Conservation (phyloP, 2,329 filamentous ascomycete genomes). For the Apiospora hydei region DNA sequence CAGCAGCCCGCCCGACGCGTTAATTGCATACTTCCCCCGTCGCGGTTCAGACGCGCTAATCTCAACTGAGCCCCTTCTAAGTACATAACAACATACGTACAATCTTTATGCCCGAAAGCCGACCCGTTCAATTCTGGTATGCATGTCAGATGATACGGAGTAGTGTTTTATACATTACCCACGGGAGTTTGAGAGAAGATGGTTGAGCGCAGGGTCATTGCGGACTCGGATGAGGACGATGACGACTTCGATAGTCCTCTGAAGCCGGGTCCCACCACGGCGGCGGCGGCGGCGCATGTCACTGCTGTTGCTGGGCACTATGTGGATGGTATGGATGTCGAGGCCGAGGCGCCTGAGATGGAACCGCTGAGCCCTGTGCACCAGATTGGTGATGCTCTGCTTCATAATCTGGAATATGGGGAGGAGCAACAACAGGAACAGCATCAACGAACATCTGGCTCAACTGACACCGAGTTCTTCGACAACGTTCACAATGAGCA, state of each 20-base stretch:
- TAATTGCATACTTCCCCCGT: slow-evolving; percentile 1
- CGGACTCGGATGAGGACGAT: slow-evolving; percentile 45
- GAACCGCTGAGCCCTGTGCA: slow-evolving; percentile 39
- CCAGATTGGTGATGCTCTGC: slow-evolving; percentile 22
- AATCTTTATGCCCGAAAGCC: not conserved
- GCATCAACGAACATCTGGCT: slow-evolving; percentile 33
- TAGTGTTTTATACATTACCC: no score
- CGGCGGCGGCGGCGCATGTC: slow-evolving; percentile 13
- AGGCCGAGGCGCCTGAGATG: slow-evolving; percentile 35
- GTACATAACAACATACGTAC: not conserved
- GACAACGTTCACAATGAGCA: slow-evolving; percentile 37
- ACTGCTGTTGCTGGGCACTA: slow-evolving; percentile 29
- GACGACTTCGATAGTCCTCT: slow-evolving; percentile 26
- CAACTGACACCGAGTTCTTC: slow-evolving; percentile 41
- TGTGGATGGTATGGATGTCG: not conserved
- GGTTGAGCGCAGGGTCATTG: slow-evolving; percentile 40
- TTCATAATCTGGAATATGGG: not conserved
- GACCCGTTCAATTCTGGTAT: slow-evolving; percentile 2
- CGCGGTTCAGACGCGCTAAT: slow-evolving; percentile 4
- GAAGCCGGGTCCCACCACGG: not conserved
- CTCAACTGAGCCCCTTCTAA: slow-evolving; percentile 7
- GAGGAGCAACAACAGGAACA: slow-evolving; percentile 25
- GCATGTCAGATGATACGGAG: not conserved
- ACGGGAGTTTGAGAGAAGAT: slow-evolving; percentile 30
- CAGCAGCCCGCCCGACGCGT: not conserved